Conservation (phyloP, 2,329 filamentous ascomycete genomes). For the Sclerotinia borealis region DNA sequence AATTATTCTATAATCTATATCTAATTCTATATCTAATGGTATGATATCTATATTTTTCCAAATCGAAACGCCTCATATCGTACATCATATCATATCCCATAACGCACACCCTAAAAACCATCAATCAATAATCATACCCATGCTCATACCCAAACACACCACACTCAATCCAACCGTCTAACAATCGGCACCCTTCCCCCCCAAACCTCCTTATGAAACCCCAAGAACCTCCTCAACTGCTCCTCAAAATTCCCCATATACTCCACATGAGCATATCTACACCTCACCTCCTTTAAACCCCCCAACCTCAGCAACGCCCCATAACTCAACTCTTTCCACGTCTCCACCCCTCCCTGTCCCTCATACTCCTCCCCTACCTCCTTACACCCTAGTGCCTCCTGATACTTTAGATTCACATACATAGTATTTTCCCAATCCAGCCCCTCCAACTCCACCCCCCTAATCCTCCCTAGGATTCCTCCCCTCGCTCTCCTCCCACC, state of each 20-base stretch:
- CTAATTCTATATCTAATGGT: not conserved
- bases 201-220: not conserved
- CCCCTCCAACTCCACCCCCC: not conserved
- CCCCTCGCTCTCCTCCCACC: no score
- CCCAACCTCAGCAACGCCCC: not conserved
- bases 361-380: not conserved
- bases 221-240: not conserved
- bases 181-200: not conserved
- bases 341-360: slow-evolving; percentile 1
- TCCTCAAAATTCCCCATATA: slow-evolving; percentile 10
- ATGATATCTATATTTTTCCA: not conserved
- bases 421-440: slow-evolving; percentile 9
- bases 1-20: not conserved
- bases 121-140: no score
- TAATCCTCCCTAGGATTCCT: not conserved
- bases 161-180: not conserved
- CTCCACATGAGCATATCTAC: slow-evolving; percentile 1
- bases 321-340: slow-evolving; percentile 4
- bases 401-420: slow-evolving; percentile 6
- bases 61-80: not conserved
- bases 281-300: not conserved
- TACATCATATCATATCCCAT: not conserved
- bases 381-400: not conserved
- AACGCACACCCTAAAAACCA: no score
- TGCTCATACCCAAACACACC: no score